Evolutionary conservation across 768 basidiomycete species (phyloP), one percentile per base, ranked within the genome.

Genomic region (Suillus americanus): DNA sequence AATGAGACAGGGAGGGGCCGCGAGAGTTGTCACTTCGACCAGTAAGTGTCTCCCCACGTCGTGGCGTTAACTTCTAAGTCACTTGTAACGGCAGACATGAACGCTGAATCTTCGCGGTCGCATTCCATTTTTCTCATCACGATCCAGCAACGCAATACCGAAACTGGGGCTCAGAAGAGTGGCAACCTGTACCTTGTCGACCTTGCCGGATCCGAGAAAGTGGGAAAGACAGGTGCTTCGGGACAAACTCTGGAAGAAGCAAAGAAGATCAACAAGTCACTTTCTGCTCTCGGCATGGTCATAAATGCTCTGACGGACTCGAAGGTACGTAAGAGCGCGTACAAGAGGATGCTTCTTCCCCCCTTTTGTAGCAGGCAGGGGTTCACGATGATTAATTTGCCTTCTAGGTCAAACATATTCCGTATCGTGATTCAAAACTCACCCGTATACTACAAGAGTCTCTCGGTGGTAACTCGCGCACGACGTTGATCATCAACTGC

Each of bases 391-490:
- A 73, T 60, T 46, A 25, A 64, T 60, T 18, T 60, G 61, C 40
- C 46, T 68, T 61, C 30, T 71, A 99, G 97, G 90, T 94, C 25
- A 92, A 94, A 70, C 95, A 99, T 75, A 92, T 99, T 59, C 97
- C 97, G 0, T 99, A 99, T 74, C 93, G 97, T 74, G 97, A 99
- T 73, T 99, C 97, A 25, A 99, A 99, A 78, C 89, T 99, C 67
- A 99, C 97, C 38, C 93, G 97, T 71, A 99, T 99, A 70, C 81
- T 99, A 66, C 97, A 99, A 97, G 95, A 97, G 78, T 97, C 95
- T 18, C 83, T 97, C 2, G 95, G 95, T 72, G 97, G 97, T 74
- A 95, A 95, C 78, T 95, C 94, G 20, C 86, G 94, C 40, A 94
- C 93, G 41, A 99, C 97, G 0, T 87, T 99, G n/a, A 96, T 99